Percentiles rank a stretch among this genome's conserved stretches.
These are phyloP conservation scores for Cicer arietinum DNA, from an alignment of 306 rosid genomes.

Conservation along the genomic window DNA sequence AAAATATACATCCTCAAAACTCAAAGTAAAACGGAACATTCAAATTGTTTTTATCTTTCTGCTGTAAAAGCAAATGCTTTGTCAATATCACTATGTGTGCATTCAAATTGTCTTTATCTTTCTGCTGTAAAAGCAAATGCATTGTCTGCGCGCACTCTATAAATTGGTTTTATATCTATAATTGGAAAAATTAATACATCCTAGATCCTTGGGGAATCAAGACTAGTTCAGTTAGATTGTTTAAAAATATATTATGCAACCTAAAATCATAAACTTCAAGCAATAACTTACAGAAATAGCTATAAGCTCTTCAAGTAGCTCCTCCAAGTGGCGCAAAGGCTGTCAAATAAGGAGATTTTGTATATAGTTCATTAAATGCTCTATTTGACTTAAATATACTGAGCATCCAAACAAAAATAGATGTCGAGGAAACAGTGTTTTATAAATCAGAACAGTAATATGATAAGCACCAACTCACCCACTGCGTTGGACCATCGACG, in stretches of 20 bases:
- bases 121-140: conserved; percentile 12
- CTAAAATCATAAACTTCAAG: conserved; percentile 23
- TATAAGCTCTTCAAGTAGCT: conserved; percentile 88
- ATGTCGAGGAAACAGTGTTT: conserved; percentile 16
- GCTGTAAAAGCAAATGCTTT: conserved; percentile 13
- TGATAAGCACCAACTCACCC: conserved; percentile 65
- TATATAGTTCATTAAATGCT: conserved; percentile 19
- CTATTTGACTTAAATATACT: not conserved
- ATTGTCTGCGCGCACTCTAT: not conserved
- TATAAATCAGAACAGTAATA: conserved; percentile 22
- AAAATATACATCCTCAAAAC: conserved; percentile 26
- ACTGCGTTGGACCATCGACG: conserved; percentile 96
- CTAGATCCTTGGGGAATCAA: conserved; percentile 1
- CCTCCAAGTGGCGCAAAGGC: conserved; percentile 96
- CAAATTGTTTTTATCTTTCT: conserved; percentile 9
- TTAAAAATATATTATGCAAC: conserved; percentile 10
- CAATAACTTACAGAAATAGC: conserved; percentile 86
- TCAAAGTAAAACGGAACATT: conserved; percentile 16
- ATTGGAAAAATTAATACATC: not conserved
- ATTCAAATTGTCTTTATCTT: conserved; percentile 14
- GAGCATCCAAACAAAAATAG: conserved; percentile 29
- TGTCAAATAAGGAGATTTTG: conserved; percentile 45
- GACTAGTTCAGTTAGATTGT: not conserved
- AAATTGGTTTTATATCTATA: not conserved
- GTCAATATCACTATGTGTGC: not conserved